phyloP scores from a whole-genome alignment of 192 early-diverging fungal genomes.

The Coemansia javaensis region DNA sequence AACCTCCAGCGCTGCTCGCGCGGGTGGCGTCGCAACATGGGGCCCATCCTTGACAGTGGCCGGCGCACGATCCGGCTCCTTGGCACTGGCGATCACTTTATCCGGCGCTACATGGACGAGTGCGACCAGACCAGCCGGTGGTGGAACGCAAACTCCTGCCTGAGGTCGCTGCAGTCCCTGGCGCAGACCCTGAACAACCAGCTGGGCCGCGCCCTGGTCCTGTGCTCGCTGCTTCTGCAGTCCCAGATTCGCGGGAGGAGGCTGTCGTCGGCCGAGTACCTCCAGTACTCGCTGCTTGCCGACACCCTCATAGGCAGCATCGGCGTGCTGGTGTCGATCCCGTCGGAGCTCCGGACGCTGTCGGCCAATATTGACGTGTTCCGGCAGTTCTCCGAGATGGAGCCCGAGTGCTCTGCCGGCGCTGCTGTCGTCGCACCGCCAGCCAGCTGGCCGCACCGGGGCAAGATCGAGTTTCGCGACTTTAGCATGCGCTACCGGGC shows the following conservation, averaged over 20 bases:
- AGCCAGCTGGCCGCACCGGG: slow-evolving; percentile 63
- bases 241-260: slow-evolving; percentile 7
- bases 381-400: slow-evolving; percentile 27
- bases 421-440: slow-evolving; percentile 45
- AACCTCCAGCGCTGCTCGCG: not conserved
- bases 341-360: slow-evolving; percentile 8
- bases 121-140: too few relatives aligned
- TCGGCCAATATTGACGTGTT: slow-evolving; percentile 15
- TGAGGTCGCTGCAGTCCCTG: slow-evolving; percentile 57
- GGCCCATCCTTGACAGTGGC: slow-evolving; percentile 50
- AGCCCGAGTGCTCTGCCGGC: slow-evolving; percentile 29
- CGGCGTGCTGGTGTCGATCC: slow-evolving; percentile 5
- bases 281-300: slow-evolving; percentile 10
- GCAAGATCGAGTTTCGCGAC: slow-evolving; percentile 57
- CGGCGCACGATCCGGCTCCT: slow-evolving; percentile 65
- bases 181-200: slow-evolving; percentile 48
- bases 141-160: slow-evolving; percentile 52
- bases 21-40: not conserved
- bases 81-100: slow-evolving; percentile 52
- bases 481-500: slow-evolving; percentile 60
- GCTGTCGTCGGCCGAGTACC: slow-evolving; percentile 25
- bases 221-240: slow-evolving; percentile 21
- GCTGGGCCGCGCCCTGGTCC: slow-evolving; percentile 34
- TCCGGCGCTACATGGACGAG: slow-evolving; percentile 38
- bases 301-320: slow-evolving; percentile 8